phyloP scores from a whole-genome alignment of 805 yeast species.

The Yarrowia porcina region DNA sequence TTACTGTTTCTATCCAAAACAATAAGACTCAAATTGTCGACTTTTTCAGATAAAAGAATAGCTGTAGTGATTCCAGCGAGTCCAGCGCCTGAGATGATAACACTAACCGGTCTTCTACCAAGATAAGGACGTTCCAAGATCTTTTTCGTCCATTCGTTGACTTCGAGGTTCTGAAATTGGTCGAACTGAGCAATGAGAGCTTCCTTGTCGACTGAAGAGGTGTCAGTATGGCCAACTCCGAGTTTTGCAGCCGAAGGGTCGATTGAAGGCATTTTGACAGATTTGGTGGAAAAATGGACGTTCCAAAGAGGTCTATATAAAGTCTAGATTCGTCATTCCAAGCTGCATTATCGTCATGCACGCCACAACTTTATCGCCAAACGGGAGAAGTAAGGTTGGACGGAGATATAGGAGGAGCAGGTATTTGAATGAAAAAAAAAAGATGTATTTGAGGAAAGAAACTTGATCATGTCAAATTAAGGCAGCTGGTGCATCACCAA shows the following conservation, averaged over 20 bases:
- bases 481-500: too few relatives aligned
- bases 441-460: too few relatives aligned
- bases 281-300: too few relatives aligned
- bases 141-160: not conserved
- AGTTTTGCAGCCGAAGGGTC: not conserved
- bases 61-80: slow-evolving; percentile 34
- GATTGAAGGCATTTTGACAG: not conserved
- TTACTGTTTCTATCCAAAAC: slow-evolving; percentile 34
- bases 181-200: slow-evolving; percentile 1
- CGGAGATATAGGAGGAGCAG: not conserved
- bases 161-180: not conserved
- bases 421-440: too few relatives aligned
- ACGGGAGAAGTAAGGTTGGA: not conserved
- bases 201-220: not conserved
- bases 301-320: not conserved
- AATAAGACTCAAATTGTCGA: slow-evolving; percentile 30
- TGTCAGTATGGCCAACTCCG: slow-evolving; percentile 9
- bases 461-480: too few relatives aligned
- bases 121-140: not conserved
- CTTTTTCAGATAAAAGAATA: slow-evolving; percentile 30
- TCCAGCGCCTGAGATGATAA: slow-evolving; percentile 37
- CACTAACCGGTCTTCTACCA: slow-evolving; percentile 26
- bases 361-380: slow-evolving; percentile 18
- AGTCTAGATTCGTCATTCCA: not conserved
- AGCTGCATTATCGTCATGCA: slow-evolving; percentile 4